Evolutionary conservation across 2,329 filamentous ascomycete species (phyloP).

Genomic region (Bipolaris victoriae): DNA sequence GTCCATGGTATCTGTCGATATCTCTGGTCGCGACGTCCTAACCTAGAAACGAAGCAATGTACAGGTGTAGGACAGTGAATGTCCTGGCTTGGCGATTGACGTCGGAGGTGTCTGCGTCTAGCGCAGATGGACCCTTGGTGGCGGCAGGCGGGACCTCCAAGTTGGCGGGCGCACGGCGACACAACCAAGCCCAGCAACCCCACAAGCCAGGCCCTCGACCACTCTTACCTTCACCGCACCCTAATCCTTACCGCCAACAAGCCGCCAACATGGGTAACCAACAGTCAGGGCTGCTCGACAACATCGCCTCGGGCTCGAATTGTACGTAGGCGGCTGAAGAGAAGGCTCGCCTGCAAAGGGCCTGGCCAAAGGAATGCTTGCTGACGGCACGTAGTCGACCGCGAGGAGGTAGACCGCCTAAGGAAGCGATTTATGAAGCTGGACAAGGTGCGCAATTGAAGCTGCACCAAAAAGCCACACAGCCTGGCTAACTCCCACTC

Average conservation of each 20-base stretch:
- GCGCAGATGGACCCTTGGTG: conserved; percentile 24
- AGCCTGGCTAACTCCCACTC: conserved; percentile 1
- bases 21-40: conserved; percentile 4
- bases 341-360: conserved; percentile 27
- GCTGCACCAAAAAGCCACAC: background rate
- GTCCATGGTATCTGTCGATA: conserved; percentile 54
- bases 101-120: conserved; percentile 27
- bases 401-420: conserved; percentile 93
- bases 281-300: conserved; percentile 79
- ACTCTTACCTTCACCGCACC: conserved; percentile 22
- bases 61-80: conserved; percentile 19
- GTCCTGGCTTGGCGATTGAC: conserved; percentile 34
- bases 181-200: conserved; percentile 9
- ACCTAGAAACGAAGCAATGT: conserved; percentile 1
- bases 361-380: conserved; percentile 27
- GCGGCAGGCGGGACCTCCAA: conserved; percentile 26
- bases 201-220: conserved; percentile 28
- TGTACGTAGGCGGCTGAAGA: conserved; percentile 64
- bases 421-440: conserved; percentile 99
- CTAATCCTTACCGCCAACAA: conserved; percentile 18
- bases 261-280: conserved; percentile 58
- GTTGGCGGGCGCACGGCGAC: conserved; percentile 11
- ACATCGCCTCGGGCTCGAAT: conserved; percentile 95
- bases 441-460: conserved; percentile 74
- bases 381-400: conserved; percentile 72